Conservation (phyloP, 1,284 basidiomycete genomes). For the Tremellales sp. region DNA sequence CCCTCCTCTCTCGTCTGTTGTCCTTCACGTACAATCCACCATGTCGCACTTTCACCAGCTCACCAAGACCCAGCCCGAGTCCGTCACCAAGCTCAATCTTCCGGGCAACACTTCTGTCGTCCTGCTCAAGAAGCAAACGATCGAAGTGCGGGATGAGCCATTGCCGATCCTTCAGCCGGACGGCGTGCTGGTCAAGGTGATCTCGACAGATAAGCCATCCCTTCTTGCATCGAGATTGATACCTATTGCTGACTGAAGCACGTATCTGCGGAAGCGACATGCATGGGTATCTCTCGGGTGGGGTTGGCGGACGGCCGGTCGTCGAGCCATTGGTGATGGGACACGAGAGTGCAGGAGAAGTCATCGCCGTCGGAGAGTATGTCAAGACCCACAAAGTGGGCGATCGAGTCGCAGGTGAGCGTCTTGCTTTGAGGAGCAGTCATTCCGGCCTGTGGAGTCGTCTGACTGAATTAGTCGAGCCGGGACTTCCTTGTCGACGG, state of each 20-base stretch:
- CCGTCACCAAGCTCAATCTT: conserved; percentile 31
- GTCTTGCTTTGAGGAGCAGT: neutral
- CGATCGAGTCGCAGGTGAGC: conserved; percentile 51
- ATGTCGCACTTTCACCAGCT: conserved; percentile 40
- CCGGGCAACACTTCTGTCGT: conserved; percentile 36
- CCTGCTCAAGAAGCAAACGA: conserved; percentile 36
- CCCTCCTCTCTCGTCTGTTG: neutral
- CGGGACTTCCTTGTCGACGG: conserved; percentile 52
- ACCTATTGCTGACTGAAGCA: conserved; percentile 2
- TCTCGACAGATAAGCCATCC: conserved; percentile 32
- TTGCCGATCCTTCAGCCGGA: conserved; percentile 44
- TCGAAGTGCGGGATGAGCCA: conserved; percentile 28
- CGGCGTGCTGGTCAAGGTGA: conserved; percentile 42
- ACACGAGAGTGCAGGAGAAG: conserved; percentile 46
- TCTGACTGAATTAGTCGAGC: conserved; percentile 53
- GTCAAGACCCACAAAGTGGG: conserved; percentile 48
- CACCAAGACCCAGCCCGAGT: conserved; percentile 33
- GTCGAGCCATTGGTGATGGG: conserved; percentile 47
- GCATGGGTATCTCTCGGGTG: conserved; percentile 41
- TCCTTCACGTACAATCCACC: conserved; percentile 6
- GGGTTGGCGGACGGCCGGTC: conserved; percentile 43
- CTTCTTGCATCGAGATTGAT: neutral
- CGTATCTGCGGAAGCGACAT: conserved; percentile 44
- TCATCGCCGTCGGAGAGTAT: conserved; percentile 43
- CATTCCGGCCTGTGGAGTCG: neutral